Percentiles rank a stretch among this genome's conserved stretches.
Evolutionary conservation across 2,329 filamentous ascomycete genomes (phyloP).

Genomic region (Drechslerella stenobrocha): DNA sequence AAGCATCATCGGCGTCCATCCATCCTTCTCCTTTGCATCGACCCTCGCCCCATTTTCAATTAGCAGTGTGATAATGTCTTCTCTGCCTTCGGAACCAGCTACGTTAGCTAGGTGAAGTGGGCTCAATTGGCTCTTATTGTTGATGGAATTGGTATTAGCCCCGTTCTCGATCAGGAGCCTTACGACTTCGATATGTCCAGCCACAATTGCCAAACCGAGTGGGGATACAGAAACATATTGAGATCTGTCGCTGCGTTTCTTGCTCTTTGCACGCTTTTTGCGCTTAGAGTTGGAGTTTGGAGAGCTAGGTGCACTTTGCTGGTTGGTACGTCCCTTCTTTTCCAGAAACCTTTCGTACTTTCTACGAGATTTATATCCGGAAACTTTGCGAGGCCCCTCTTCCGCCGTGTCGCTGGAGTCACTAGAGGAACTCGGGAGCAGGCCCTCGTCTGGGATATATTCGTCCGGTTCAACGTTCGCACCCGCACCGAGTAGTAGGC

Average conservation of each 20-base stretch:
- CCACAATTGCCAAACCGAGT: background rate
- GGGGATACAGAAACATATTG: background rate
- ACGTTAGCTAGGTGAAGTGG: slow-evolving; percentile 11
- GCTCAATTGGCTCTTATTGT: background rate
- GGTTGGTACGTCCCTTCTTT: too few species aligned
- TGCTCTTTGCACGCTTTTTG: background rate
- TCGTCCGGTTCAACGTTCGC: slow-evolving; percentile 6
- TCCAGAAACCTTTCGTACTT: background rate
- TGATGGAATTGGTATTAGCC: slow-evolving; percentile 6
- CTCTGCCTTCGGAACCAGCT: slow-evolving; percentile 1
- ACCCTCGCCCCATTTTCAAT: background rate
- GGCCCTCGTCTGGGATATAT: background rate
- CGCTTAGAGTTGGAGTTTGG: background rate
- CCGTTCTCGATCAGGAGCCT: slow-evolving; percentile 2
- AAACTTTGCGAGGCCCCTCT: too few species aligned
- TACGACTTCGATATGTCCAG: slow-evolving; percentile 10
- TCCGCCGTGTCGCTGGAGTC: background rate
- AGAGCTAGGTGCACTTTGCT: too few species aligned
- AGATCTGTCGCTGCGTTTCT: background rate
- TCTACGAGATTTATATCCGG: too few species aligned
- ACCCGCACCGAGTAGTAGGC: background rate
- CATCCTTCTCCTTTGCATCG: slow-evolving; percentile 10
- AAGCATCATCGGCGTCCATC: slow-evolving; percentile 11
- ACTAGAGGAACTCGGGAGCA: background rate
- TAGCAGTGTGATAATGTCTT: slow-evolving; percentile 1